phyloP scores from a whole-genome alignment of 805 yeast species.

The Cyberlindnera saturnus region DNA sequence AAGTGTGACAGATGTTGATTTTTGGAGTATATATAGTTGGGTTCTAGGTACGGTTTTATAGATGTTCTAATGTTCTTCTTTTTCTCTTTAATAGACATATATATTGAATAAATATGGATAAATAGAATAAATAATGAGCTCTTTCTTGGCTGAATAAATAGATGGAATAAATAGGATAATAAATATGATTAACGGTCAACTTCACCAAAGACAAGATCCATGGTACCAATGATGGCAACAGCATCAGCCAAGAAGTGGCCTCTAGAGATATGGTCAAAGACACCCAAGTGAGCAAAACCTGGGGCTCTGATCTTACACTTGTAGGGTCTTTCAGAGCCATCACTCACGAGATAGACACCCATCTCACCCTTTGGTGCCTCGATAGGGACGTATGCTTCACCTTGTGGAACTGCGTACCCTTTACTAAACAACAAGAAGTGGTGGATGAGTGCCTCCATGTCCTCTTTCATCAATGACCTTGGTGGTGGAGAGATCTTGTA shows the following conservation, averaged over 20 bases:
- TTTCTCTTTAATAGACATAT: background rate
- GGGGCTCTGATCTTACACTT: conserved; percentile 94
- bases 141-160: background rate
- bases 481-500: conserved; percentile 82
- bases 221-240: conserved; percentile 89
- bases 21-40: background rate
- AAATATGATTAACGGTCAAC: conserved; percentile 63
- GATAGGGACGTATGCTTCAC: conserved; percentile 86
- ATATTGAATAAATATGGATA: conserved; percentile 1
- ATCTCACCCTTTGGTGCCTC: conserved; percentile 96
- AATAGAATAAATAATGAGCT: background rate
- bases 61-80: too few relatives aligned
- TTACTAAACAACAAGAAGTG: conserved; percentile 84
- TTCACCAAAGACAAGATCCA: conserved; percentile 93
- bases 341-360: conserved; percentile 86
- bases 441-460: conserved; percentile 88
- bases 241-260: conserved; percentile 88
- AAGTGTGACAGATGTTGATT: conserved; percentile 6
- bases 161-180: conserved; percentile 3
- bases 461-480: conserved; percentile 77
- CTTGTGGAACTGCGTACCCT: conserved; percentile 84
- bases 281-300: conserved; percentile 85
- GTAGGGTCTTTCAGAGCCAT: conserved; percentile 87
- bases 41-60: too few relatives aligned
- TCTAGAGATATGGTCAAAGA: conserved; percentile 80